phyloP scores from a whole-genome alignment of 2,329 filamentous ascomycete species.

The Fusarium duplospermum region DNA sequence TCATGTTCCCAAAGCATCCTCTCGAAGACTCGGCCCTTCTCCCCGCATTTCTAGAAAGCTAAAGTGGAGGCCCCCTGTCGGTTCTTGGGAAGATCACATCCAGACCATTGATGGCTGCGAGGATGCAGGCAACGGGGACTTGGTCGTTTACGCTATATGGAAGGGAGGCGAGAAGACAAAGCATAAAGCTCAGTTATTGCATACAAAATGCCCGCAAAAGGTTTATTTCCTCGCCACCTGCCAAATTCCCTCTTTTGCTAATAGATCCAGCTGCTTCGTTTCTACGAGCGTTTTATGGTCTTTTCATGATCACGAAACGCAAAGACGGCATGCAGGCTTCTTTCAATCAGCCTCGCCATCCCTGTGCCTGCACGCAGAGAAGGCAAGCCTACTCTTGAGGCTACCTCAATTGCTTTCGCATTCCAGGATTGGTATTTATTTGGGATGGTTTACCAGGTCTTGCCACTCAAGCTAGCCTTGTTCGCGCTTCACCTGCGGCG shows the following conservation, averaged over 20 bases:
- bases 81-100: not conserved
- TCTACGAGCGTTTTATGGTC: not conserved
- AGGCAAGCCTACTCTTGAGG: not conserved
- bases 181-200: not conserved
- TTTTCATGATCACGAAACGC: not conserved
- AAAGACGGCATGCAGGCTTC: not conserved
- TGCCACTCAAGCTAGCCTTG: not conserved
- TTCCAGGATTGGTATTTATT: not conserved
- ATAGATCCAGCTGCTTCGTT: not conserved
- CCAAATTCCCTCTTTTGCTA: not conserved
- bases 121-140: not conserved
- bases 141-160: not conserved
- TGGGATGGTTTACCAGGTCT: not conserved
- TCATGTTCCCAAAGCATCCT: not conserved
- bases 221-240: not conserved
- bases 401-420: not conserved
- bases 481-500: not conserved
- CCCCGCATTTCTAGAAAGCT: not conserved
- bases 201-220: not conserved
- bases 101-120: not conserved
- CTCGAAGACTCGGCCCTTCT: not conserved
- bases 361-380: not conserved
- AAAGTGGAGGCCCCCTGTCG: not conserved
- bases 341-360: not conserved
- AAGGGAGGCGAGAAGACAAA: not conserved